Conservation (phyloP, 805 yeast species). For the Lachancea kluyveri region DNA sequence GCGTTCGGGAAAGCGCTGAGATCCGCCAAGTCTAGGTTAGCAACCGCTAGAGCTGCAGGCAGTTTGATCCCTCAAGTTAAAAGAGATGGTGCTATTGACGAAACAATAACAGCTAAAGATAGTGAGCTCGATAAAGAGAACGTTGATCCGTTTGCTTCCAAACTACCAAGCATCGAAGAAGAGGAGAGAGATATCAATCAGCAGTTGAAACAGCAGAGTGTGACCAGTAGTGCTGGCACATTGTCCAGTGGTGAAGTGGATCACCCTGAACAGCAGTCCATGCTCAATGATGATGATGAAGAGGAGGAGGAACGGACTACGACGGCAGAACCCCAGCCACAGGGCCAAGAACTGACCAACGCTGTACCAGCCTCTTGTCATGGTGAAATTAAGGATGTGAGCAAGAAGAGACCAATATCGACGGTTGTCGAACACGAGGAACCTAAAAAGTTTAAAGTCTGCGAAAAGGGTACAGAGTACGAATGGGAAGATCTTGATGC, state of each 20-base stretch:
- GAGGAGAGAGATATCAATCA: too few relatives aligned
- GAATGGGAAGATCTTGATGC: conserved; percentile 74
- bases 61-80: conserved; percentile 7
- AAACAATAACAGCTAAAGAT: too few relatives aligned
- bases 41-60: conserved; percentile 8
- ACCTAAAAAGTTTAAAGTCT: conserved; percentile 31
- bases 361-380: conserved; percentile 1
- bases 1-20: conserved; percentile 12
- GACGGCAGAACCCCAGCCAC: neutral
- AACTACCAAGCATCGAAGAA: conserved; percentile 9
- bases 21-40: conserved; percentile 9
- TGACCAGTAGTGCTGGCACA: conserved; percentile 2
- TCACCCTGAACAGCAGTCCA: conserved; percentile 6
- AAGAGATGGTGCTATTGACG: conserved; percentile 2
- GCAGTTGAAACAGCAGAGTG: conserved; percentile 2
- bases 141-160: conserved; percentile 5
- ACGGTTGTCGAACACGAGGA: conserved; percentile 29
- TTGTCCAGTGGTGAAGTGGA: conserved; percentile 6
- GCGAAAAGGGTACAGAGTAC: conserved; percentile 32
- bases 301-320: conserved; percentile 1
- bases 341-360: conserved; percentile 1
- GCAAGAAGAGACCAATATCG: conserved; percentile 31
- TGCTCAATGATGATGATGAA: conserved; percentile 6
- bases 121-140: conserved; percentile 8
- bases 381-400: conserved; percentile 14